Evolutionary conservation across 2,329 filamentous ascomycete species (phyloP).

Genomic region (Paracoccidioides brasiliensis): DNA sequence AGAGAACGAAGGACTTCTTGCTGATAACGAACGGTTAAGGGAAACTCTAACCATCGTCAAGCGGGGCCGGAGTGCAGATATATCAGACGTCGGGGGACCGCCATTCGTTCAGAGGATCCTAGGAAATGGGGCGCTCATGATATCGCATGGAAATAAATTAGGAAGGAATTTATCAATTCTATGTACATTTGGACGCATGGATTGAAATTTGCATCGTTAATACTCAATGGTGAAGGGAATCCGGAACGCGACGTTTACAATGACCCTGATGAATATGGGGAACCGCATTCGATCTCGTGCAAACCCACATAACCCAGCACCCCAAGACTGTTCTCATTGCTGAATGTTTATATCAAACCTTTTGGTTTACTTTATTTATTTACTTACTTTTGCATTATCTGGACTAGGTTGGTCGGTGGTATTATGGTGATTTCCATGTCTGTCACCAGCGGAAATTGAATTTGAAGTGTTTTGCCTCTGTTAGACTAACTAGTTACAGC

Average conservation of each 20-base stretch:
- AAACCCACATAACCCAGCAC: no score
- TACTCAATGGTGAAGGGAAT: neutral
- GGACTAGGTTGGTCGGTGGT: no score
- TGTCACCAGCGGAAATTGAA: no score
- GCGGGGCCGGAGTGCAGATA: constrained; percentile 5
- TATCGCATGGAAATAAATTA: neutral
- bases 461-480: no score
- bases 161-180: neutral
- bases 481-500: no score
- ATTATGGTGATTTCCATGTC: no score
- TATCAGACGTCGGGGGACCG: constrained; percentile 1
- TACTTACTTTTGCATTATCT: neutral
- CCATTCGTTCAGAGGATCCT: neutral
- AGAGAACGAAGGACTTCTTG: constrained; percentile 2
- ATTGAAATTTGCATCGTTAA: neutral
- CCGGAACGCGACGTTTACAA: neutral
- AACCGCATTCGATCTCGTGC: neutral
- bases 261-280: neutral
- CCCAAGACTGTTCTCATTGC: neutral
- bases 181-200: neutral
- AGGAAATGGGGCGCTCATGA: neutral
- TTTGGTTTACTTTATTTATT: neutral
- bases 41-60: constrained; percentile 7
- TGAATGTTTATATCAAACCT: neutral
- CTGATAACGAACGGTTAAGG: neutral